Base-by-base conservation (phyloP, 2,329 filamentous ascomycete genomes). In the Botrytis pseudocinerea region DNA sequence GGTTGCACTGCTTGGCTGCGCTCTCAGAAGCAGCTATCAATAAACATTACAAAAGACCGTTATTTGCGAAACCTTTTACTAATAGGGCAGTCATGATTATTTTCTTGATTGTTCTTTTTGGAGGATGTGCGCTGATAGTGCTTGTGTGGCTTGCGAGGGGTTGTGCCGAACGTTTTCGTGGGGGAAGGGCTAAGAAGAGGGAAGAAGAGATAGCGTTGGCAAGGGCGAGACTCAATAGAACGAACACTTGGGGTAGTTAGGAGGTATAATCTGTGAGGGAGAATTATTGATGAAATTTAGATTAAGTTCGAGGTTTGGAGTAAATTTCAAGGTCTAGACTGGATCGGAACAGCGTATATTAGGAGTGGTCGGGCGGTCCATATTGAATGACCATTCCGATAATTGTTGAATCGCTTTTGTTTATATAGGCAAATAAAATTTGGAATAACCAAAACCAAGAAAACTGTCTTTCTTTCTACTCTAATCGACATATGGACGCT, bases 371-470 rank as follows among this genome's bases (percentile, higher is more conserved):
- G 12, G 28, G 28, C 12, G 25, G n/a, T 28, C n/a, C n/a, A 8
- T 8, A 16, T 2, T 28, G n/a, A 16, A 28, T 61, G 35, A 40
- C 5, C 5, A 2, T 35, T 16, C 4, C 6, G 4, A n/a, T 3
- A 3, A 6, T 16, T 38, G 25, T 25, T 40, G 12, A 4, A 16
- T 40, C 12, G 7, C 18, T 38, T 20, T 16, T 25, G 6, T 9
- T 12, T n/a, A 16, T 40, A 9, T 14, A 9, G 22, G 35, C 7
- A 1, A 61, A 61, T 40, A n/a, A 12, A 61, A 14, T 25, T 25
- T 16, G 6, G 0, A 61, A 40, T 2, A 40, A 9, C 2, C 1
- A 61, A 14, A 16, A 0, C 3, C 6, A 18, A 16, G 10, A 22
- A 8, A 16, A 2, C 22, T 5, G 2, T 2, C 2, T 25, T 16